Base-by-base conservation (phyloP, 192 early-diverging fungal genomes). In the Coemansia sp. region DNA sequence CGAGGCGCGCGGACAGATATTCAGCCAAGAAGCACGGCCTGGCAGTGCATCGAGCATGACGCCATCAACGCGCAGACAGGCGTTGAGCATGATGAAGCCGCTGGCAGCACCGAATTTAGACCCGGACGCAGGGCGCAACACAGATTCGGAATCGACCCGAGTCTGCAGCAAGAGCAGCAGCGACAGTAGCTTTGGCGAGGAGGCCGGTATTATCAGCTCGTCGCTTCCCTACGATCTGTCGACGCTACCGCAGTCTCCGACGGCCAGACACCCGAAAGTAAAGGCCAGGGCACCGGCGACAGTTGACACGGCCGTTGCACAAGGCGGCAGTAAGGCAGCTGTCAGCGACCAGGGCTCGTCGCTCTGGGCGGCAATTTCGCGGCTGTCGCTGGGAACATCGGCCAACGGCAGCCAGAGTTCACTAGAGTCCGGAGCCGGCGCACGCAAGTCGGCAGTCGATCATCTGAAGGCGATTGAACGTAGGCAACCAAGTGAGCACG, bases 1-100 rank as follows among this genome's bases (percentile, higher is more conserved):
- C 17, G 63, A 65, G 40, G 70, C 70, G 19, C 70, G 70, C 8
- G 70, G 70, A 0, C 51, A 49, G 48, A 61, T 72, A 5, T 3
- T 38, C n/a, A n/a, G 41, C 22, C 39, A 35, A 3, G 47, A 50
- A 5, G 6, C 31, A 17, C 46, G 29, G 22, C 44, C 35, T 8
- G 32, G 14, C 8, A 38, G 32, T 12, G 48, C 29, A n/a, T 30
- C 20, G 8, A 42, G 28, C 8, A 57, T 55, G 41, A 4, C 31
- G 14, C 14, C 42, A 11, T 19, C 42, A 2, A 46, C 31, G 26
- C 48, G 59, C 29, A 56, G 45, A 35, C 42, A 55, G 14, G 60
- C 62, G 20, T 44, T 71, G 38, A 35, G 39, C 20, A 55, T 71
- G 49, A 53, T 71, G 40, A 53, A 54, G 41, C 68, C 68, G 15